A percentile compares a stretch with the other conserved stretches of the same genome.
Evolutionary conservation across 257 asterid genomes (phyloP).

Genomic region (Jacaranda copaia): DNA sequence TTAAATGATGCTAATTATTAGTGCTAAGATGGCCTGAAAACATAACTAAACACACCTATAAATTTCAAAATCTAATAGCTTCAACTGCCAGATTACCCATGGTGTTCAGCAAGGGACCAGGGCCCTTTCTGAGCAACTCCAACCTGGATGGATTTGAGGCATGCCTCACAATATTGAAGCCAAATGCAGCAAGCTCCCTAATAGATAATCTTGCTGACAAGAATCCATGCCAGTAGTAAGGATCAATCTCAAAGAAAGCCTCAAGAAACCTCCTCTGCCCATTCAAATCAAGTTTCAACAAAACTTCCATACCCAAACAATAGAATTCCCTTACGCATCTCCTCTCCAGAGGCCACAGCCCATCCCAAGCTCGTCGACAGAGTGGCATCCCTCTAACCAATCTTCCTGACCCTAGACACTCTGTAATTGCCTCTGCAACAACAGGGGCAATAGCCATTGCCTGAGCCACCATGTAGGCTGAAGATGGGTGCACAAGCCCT

Average conservation of each 20-base stretch:
- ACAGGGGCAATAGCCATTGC: conserved; percentile 50
- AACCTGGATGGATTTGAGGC: conserved; percentile 47
- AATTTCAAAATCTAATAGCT: background rate
- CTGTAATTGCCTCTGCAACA: conserved; percentile 49
- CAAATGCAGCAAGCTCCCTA: conserved; percentile 38
- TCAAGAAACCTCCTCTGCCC: conserved; percentile 38
- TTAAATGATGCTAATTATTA: too few relatives aligned
- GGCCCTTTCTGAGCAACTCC: background rate
- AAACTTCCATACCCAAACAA: conserved; percentile 57
- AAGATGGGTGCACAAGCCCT: conserved; percentile 59
- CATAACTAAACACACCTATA: background rate
- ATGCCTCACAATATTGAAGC: too few relatives aligned
- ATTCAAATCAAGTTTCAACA: conserved; percentile 50
- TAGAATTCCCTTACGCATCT: conserved; percentile 51
- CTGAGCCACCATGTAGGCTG: conserved; percentile 57
- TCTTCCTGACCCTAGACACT: conserved; percentile 52
- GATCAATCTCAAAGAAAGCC: conserved; percentile 49
- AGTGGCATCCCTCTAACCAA: conserved; percentile 51
- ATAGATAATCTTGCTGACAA: conserved; percentile 54
- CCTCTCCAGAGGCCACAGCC: conserved; percentile 58
- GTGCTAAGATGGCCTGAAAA: too few relatives aligned
- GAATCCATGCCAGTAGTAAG: conserved; percentile 55
- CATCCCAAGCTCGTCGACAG: conserved; percentile 49
- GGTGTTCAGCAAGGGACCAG: background rate
- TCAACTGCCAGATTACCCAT: background rate